Evolutionary conservation across 192 early-diverging fungal genomes (phyloP), one percentile per base, ranked within the genome.

Genomic region (Backusella sp.): DNA sequence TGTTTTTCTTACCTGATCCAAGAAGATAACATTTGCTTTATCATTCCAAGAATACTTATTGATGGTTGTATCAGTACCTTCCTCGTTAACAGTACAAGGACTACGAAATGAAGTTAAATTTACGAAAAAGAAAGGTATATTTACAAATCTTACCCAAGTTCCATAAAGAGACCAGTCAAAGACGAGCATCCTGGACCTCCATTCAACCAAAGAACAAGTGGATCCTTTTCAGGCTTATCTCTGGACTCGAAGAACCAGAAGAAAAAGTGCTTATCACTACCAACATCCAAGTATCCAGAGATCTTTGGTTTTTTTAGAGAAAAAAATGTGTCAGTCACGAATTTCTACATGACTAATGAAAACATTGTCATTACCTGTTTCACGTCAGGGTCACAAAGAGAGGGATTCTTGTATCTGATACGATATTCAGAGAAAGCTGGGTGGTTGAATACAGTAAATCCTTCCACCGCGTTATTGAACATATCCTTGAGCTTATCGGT

Each of bases 161-260:
- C 83, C 80, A 79, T 79, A 39, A 84, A 82, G 5, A 84, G 71
- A 72, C 83, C 83, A 52, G 78, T 82, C 42, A 84, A 72, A 17
- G 77, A 79, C n/a, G 77, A 79, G 42, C 83, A 84, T 17, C 83
- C 83, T 23, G 80, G 80, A 39, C 83, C 83, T 65, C 83, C 83
- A 28, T 82, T 84, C 5, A 84, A 72, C 83, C 83, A 84, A 15
- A 84, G 73, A 49, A 79, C 76, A 30, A 84, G 30, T 17, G 80
- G 79, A 68, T 97, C 98, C 34, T 85, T 85, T 76, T 84, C 74
- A 35, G 92, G 92, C 73, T 90, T 88, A 78, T 89, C 84, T 77
- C 95, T 92, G 7, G 95, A 94, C 81, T 97, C 97, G 82, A 99
- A 99, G 90, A 99, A 98, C 97, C 96, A 97, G 82, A 95, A 96